Evolutionary conservation across 768 basidiomycete species (phyloP).

Genomic region (Trametes cinnabarina): DNA sequence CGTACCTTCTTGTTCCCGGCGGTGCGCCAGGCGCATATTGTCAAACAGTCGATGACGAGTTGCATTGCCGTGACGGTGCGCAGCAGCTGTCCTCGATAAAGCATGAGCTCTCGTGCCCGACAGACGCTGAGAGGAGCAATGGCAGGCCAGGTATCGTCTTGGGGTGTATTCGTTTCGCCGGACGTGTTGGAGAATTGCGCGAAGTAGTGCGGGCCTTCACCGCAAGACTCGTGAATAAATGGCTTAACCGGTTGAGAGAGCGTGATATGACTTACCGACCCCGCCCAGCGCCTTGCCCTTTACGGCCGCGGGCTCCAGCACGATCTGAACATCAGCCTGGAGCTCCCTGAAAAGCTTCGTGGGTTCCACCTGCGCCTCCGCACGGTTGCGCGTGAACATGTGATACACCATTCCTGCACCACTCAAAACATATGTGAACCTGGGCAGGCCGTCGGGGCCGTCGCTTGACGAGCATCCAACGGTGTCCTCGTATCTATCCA

Average conservation of each 20-base stretch:
- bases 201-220: conserved; percentile 11
- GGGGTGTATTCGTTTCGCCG: not conserved
- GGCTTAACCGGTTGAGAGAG: too few relatives aligned
- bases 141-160: not conserved
- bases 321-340: conserved; percentile 13
- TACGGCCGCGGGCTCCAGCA: not conserved
- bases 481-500: conserved; percentile 7
- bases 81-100: not conserved
- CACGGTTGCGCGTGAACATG: conserved; percentile 16
- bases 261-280: conserved; percentile 6
- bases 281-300: not conserved
- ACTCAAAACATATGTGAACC: conserved; percentile 1
- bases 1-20: conserved; percentile 15
- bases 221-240: too few relatives aligned
- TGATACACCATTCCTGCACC: conserved; percentile 1
- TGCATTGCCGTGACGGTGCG: not conserved
- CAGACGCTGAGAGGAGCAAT: not conserved
- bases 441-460: not conserved
- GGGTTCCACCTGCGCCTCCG: conserved; percentile 4
- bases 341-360: conserved; percentile 4
- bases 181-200: not conserved
- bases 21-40: conserved; percentile 10
- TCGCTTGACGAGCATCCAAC: not conserved
- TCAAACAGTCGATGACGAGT: not conserved
- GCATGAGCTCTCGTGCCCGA: conserved; percentile 9